Conservation (phyloP, 805 yeast species). For the Wickerhamiella bombiphila region DNA sequence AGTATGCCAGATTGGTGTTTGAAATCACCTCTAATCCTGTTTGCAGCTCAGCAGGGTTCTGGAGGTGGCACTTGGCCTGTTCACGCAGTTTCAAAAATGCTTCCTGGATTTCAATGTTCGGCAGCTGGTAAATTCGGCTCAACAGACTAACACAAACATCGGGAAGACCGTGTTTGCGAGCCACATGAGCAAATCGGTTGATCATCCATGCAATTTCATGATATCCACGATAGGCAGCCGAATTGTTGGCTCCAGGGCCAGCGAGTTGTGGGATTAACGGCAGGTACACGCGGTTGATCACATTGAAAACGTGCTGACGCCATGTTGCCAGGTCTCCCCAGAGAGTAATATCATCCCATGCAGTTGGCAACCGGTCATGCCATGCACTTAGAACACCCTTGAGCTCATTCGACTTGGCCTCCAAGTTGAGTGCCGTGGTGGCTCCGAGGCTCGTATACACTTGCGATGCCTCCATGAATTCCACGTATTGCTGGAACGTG, state of each 20-base stretch:
- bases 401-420: conserved; percentile 82
- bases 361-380: conserved; percentile 92
- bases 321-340: conserved; percentile 98
- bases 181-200: conserved; percentile 95
- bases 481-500: conserved; percentile 93
- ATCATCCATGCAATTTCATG: conserved; percentile 99
- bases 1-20: conserved; percentile 88
- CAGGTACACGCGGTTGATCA: conserved; percentile 83
- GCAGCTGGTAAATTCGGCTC: conserved; percentile 85
- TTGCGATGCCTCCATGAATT: conserved; percentile 93
- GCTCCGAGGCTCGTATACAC: conserved; percentile 75
- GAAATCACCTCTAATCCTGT: conserved; percentile 95
- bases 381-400: conserved; percentile 92
- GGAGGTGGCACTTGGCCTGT: conserved; percentile 95
- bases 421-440: conserved; percentile 85
- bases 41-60: conserved; percentile 74
- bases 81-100: conserved; percentile 91
- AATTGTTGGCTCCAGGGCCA: conserved; percentile 50
- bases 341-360: conserved; percentile 93
- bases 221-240: conserved; percentile 93
- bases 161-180: conserved; percentile 90
- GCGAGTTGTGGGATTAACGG: conserved; percentile 82
- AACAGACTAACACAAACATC: conserved; percentile 90
- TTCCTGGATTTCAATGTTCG: conserved; percentile 96
- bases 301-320: conserved; percentile 97